Base-by-base conservation (phyloP, 1,284 basidiomycete species). In the Pseudozyma sp. region DNA sequence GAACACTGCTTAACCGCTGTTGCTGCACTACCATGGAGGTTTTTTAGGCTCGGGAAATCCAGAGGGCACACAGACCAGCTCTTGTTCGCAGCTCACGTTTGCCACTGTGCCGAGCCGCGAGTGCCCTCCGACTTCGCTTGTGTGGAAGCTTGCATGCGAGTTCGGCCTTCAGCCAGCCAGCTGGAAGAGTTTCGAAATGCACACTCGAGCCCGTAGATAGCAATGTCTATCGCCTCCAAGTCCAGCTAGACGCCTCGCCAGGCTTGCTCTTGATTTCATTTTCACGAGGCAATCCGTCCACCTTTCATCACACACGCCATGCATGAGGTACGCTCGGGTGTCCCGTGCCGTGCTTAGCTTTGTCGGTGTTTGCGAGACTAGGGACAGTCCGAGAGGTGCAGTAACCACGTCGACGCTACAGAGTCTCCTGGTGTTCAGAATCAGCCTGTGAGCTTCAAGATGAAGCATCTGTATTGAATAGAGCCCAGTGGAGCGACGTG, bases 21-120 rank as follows among this genome's bases (percentile, higher is more conserved):
- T 33, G 43, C 13, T 19, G 8, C 19, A 19, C 19, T 24, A 8
- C 8, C n/a, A 29, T 44, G 7, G 19, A 11, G 29, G 1, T 34
- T 34, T 16, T n/a, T 16, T 16, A 7, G 2, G n/a, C 16, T 24
- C 8, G 10, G 40, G 29, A 31, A 14, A 46, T 39, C 16, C 47
- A 19, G 8, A 5, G 31, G 48, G 46, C 46, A 46, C 62, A 65
- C 64, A 61, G 64, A 42, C 57, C 53, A 66, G 14, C 7, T 40
- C 1, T 37, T 14, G 35, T 37, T 14, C 35, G 10, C 14, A 37
- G 10, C 14, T 37, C 35, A 2, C 35, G 35, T 37, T 14, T 37
- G 24, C 24, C 24, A 24, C 24, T 24, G 24, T 24, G 24, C 24
- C 24, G 24, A 24, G 35, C 35, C 19, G 17, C 17, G 17, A 19